Percentiles rank a stretch among this genome's conserved stretches.
phyloP scores from a whole-genome alignment of 306 rosid species.

The barrel medic (Medicago truncatula) region DNA sequence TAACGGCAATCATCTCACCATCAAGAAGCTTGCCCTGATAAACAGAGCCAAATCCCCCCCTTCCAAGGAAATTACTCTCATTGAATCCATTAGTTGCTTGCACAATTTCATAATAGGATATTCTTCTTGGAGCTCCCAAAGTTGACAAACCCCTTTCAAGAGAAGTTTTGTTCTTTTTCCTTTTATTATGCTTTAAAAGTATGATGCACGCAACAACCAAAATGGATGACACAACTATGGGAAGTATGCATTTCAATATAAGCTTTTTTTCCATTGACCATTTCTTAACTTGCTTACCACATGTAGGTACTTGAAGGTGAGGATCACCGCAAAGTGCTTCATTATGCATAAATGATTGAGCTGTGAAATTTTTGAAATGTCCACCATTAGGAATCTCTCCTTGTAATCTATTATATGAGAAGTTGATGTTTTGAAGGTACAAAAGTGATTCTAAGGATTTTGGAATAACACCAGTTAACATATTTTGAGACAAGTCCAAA shows the following conservation, averaged over 20 bases:
- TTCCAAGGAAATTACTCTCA: conserved; percentile 34
- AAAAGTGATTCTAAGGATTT: conserved; percentile 36
- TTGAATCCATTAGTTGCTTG: conserved; percentile 1
- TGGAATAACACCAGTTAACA: conserved; percentile 38
- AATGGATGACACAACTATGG: background rate
- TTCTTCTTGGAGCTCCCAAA: background rate
- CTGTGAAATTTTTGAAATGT: conserved; percentile 20
- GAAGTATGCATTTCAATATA: background rate
- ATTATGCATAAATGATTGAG: conserved; percentile 39
- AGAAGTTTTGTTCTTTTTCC: background rate
- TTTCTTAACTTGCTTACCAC: background rate
- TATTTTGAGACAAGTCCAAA: conserved; percentile 43
- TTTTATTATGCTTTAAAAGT: background rate
- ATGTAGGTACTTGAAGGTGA: background rate
- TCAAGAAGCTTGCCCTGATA: conserved; percentile 30
- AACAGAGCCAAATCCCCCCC: conserved; percentile 33
- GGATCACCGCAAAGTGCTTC: conserved; percentile 37
- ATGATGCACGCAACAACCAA: background rate
- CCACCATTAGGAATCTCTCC: conserved; percentile 46
- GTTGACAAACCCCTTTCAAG: background rate
- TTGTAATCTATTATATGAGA: conserved; percentile 41
- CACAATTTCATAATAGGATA: conserved; percentile 35
- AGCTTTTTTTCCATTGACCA: background rate
- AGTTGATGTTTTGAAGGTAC: conserved; percentile 36
- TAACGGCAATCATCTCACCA: conserved; percentile 32